These are phyloP conservation scores for Bothriochloa decipiens DNA, from an alignment of 176 grass and related monocot genomes.

Conservation along the genomic window DNA sequence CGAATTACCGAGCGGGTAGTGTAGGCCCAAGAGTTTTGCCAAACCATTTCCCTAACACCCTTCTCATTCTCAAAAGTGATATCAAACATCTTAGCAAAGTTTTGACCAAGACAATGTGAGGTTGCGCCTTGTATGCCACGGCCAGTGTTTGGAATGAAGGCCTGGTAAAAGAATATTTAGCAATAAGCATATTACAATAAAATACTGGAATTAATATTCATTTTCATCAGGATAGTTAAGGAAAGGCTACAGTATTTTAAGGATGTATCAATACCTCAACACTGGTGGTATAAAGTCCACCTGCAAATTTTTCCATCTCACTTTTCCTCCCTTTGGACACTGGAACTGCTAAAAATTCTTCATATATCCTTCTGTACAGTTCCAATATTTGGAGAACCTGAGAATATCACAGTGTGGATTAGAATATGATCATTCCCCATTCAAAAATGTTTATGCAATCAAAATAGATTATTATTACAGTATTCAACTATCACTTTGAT, in stretches of 20 bases:
- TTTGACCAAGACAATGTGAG: slow-evolving; percentile 96
- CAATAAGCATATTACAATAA: slow-evolving; percentile 17
- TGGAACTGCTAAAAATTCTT: slow-evolving; percentile 95
- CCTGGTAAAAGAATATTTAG: slow-evolving; percentile 46
- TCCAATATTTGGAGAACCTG: slow-evolving; percentile 98
- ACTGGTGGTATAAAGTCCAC: slow-evolving; percentile 90
- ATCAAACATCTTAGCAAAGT: slow-evolving; percentile 97
- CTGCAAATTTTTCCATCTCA: slow-evolving; percentile 97
- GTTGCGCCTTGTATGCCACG: slow-evolving; percentile 97
- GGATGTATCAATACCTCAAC: slow-evolving; percentile 74
- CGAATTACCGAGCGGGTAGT: slow-evolving; percentile 92
- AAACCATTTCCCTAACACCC: slow-evolving; percentile 85
- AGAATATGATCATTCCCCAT: slow-evolving; percentile 14
- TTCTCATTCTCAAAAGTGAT: slow-evolving; percentile 98
- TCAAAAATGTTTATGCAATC: background rate
- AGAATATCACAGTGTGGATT: slow-evolving; percentile 24
- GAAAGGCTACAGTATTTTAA: slow-evolving; percentile 13
- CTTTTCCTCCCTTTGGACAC: slow-evolving; percentile 92
- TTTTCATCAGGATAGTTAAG: background rate
- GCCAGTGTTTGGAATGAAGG: slow-evolving; percentile 82
- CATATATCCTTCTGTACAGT: slow-evolving; percentile 89
- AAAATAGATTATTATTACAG: background rate
- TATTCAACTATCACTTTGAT: background rate
- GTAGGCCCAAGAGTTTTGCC: slow-evolving; percentile 99
- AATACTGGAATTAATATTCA: background rate